These are phyloP conservation scores for Suillus subalutaceus DNA, from an alignment of 768 basidiomycete species.

Conservation along the genomic window DNA sequence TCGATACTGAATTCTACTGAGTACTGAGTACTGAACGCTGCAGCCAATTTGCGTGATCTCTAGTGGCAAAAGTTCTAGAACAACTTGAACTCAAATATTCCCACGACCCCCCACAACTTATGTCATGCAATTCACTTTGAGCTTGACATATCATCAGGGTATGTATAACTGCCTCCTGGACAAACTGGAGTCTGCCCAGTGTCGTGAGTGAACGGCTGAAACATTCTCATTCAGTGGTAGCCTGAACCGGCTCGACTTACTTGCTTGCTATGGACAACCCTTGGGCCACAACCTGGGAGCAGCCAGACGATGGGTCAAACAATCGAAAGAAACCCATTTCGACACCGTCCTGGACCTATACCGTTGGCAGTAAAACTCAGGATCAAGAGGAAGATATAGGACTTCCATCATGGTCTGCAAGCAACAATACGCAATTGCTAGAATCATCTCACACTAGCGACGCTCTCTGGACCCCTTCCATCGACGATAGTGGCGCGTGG, in stretches of 20 bases:
- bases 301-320: conserved; percentile 38
- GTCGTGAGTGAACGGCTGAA: neutral
- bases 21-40: too few species aligned
- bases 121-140: neutral
- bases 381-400: conserved; percentile 59
- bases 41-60: too few species aligned
- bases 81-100: neutral
- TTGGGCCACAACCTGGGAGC: conserved; percentile 74
- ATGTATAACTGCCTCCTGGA: neutral
- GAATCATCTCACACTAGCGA: conserved; percentile 43
- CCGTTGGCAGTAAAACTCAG: conserved; percentile 16
- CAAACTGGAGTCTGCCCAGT: neutral
- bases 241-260: neutral
- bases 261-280: conserved; percentile 68
- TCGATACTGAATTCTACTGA: neutral
- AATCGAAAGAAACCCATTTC: conserved; percentile 7
- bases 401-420: conserved; percentile 59
- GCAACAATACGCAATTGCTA: conserved; percentile 47
- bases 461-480: conserved; percentile 44
- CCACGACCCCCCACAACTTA: neutral
- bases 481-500: conserved; percentile 9
- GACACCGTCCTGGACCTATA: conserved; percentile 11
- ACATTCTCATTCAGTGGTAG: neutral
- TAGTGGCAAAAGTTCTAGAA: neutral
- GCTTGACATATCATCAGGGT: neutral